These are phyloP conservation scores for Cercophora newfieldiana DNA, from an alignment of 495 filamentous ascomycete species.

Conservation along the genomic window DNA sequence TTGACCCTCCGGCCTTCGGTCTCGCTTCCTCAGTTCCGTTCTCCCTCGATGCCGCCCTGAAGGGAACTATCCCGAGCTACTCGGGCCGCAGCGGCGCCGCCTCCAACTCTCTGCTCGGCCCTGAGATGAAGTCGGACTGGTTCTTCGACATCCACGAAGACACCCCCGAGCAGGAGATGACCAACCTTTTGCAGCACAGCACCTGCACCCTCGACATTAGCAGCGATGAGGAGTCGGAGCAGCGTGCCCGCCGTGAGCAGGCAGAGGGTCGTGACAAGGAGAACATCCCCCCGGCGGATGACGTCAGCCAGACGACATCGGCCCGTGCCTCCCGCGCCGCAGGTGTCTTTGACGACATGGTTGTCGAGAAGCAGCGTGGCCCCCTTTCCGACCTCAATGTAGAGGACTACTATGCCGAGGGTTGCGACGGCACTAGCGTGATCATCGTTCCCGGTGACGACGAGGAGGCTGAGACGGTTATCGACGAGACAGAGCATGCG, in stretches of 20 bases:
- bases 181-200: constrained; percentile 88
- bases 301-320: constrained; percentile 55
- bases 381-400: constrained; percentile 71
- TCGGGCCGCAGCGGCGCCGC: constrained; percentile 33
- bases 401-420: constrained; percentile 71
- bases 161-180: constrained; percentile 80
- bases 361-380: constrained; percentile 55
- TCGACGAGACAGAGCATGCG: constrained; percentile 20
- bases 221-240: constrained; percentile 63
- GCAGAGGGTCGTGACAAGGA: constrained; percentile 76
- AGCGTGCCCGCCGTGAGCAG: constrained; percentile 52
- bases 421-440: constrained; percentile 61
- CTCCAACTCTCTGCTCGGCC: constrained; percentile 19
- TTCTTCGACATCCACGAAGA: constrained; percentile 96
- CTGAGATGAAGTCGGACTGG: constrained; percentile 67
- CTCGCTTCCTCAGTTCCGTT: constrained; percentile 55
- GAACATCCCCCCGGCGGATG: constrained; percentile 78
- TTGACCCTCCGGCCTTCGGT: constrained; percentile 57
- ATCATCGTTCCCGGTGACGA: constrained; percentile 61
- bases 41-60: constrained; percentile 76
- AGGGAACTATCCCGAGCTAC: constrained; percentile 63
- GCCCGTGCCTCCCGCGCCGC: constrained; percentile 24
- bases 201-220: constrained; percentile 83
- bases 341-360: constrained; percentile 40
- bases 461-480: constrained; percentile 35